A percentile compares a stretch with the other conserved stretches of the same genome.
Evolutionary conservation across 352 stramenopile species (phyloP).

Genomic region (Phytophthora lateralis): DNA sequence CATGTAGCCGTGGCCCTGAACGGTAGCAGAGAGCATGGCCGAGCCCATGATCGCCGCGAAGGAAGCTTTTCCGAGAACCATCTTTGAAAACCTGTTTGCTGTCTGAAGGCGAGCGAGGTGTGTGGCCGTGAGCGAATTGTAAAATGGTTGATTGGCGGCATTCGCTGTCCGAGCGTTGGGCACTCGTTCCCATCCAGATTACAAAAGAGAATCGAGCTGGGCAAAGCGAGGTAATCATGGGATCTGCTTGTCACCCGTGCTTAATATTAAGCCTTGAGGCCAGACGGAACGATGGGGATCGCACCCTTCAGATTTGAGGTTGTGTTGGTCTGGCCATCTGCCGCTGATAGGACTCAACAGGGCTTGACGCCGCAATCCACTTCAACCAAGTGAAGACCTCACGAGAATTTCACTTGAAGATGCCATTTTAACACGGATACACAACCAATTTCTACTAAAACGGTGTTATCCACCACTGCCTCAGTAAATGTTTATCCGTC

Average conservation of each 20-base stretch:
- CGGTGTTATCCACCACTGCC: too few relatives aligned
- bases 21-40: constrained; percentile 24
- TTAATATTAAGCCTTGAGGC: too few relatives aligned
- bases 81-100: constrained; percentile 24
- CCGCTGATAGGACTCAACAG: background rate
- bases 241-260: constrained; percentile 22
- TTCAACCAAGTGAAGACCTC: too few relatives aligned
- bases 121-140: constrained; percentile 20
- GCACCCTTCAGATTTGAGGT: constrained; percentile 19
- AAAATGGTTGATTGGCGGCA: constrained; percentile 14
- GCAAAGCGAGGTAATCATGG: constrained; percentile 7
- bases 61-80: constrained; percentile 25
- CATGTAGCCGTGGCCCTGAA: constrained; percentile 34
- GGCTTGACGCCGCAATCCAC: too few relatives aligned
- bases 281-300: constrained; percentile 10
- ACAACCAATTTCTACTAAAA: constrained; percentile 14
- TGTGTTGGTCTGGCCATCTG: constrained; percentile 10
- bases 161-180: constrained; percentile 18
- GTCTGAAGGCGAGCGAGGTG: constrained; percentile 10
- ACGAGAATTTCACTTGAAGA: background rate
- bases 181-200: too few relatives aligned
- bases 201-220: too few relatives aligned
- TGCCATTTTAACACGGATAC: background rate
- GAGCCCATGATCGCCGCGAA: constrained; percentile 18
- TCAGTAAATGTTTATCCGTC: too few relatives aligned